phyloP scores from a whole-genome alignment of 345 rosid species.

The Hirschfeldia incana region DNA sequence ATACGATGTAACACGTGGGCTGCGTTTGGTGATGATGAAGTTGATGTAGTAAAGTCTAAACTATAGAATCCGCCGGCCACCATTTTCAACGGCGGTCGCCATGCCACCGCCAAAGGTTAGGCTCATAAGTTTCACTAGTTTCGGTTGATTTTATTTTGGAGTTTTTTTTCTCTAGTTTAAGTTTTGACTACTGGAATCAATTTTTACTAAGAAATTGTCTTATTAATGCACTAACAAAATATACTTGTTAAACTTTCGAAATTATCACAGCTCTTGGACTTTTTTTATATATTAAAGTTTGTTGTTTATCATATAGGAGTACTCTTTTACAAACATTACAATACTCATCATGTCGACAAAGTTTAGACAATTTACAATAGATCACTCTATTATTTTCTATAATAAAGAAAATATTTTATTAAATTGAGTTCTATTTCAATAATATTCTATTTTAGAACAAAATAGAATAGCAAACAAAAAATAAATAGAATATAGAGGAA shows the following conservation, averaged over 20 bases:
- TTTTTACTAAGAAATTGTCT: background rate
- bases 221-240: background rate
- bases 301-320: background rate
- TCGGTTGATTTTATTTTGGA: background rate
- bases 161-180: background rate
- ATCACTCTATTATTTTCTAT: too few relatives aligned
- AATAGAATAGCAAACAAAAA: too few relatives aligned
- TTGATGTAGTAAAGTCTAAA: slow-evolving; percentile 9
- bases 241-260: background rate
- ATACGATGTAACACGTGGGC: slow-evolving; percentile 23
- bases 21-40: slow-evolving; percentile 3
- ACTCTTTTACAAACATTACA: background rate
- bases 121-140: slow-evolving; percentile 5
- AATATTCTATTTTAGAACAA: too few relatives aligned
- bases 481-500: too few relatives aligned
- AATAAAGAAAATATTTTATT: too few relatives aligned
- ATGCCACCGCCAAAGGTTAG: slow-evolving; percentile 26
- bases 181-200: background rate
- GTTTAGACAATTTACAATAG: too few relatives aligned
- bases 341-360: too few relatives aligned
- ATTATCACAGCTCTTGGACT: background rate
- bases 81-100: slow-evolving; percentile 33
- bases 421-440: too few relatives aligned
- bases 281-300: too few relatives aligned
- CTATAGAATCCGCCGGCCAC: slow-evolving; percentile 50